These are phyloP conservation scores for Thalassiosira delicatula DNA, from an alignment of 352 stramenopile genomes.

Conservation along the genomic window DNA sequence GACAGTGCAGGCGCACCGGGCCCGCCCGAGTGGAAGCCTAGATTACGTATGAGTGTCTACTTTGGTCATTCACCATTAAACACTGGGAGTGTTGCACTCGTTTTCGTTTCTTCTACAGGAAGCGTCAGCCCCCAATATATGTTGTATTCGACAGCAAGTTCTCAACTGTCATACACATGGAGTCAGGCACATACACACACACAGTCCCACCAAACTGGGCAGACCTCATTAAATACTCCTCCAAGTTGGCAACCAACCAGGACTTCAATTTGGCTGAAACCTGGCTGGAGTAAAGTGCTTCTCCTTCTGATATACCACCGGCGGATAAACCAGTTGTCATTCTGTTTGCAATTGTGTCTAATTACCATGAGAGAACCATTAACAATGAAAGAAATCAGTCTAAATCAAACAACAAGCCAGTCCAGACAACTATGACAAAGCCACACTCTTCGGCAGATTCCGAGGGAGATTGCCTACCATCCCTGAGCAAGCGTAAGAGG, in stretches of 20 bases:
- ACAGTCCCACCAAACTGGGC: conserved; percentile 23
- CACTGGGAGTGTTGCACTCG: conserved; percentile 42
- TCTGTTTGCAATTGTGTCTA: neutral
- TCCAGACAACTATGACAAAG: neutral
- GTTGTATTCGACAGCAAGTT: conserved; percentile 45
- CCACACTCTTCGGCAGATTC: neutral
- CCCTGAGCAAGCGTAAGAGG: too few species aligned
- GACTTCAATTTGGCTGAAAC: conserved; percentile 8
- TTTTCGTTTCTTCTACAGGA: conserved; percentile 52
- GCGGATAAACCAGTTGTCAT: neutral
- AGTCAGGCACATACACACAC: too few species aligned
- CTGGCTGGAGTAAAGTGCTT: too few species aligned
- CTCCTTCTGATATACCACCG: neutral
- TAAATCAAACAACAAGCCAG: neutral
- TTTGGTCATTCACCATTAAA: conserved; percentile 49
- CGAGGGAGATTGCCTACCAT: neutral
- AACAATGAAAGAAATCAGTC: neutral
- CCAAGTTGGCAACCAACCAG: conserved; percentile 1
- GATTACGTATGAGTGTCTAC: too few species aligned
- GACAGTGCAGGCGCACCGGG: conserved; percentile 25
- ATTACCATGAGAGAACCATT: neutral
- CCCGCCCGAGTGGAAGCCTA: conserved; percentile 53
- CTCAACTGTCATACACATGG: conserved; percentile 16
- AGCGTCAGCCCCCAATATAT: conserved; percentile 62
- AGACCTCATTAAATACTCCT: conserved; percentile 10